These are phyloP conservation scores for Saccharomycopsis fermentans DNA, from an alignment of 805 yeast genomes.

Conservation along the genomic window DNA sequence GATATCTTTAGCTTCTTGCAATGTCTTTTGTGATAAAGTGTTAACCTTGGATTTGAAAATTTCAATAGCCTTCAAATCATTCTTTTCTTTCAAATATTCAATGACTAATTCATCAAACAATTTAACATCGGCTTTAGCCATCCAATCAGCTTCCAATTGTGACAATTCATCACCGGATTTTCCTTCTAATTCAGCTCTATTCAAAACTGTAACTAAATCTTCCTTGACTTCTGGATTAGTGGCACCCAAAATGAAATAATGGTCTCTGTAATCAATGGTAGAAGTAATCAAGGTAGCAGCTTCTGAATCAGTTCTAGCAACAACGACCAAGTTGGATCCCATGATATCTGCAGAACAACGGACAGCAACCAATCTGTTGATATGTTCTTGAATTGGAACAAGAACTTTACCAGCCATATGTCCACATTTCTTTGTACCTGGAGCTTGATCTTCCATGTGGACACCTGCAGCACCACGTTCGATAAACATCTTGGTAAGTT, in stretches of 20 bases:
- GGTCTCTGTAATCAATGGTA: constrained; percentile 90
- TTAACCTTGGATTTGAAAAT: constrained; percentile 59
- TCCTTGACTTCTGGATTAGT: constrained; percentile 71
- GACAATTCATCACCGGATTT: constrained; percentile 61
- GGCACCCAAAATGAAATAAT: constrained; percentile 81
- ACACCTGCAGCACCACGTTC: constrained; percentile 99
- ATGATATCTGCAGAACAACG: constrained; percentile 92
- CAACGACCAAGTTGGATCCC: constrained; percentile 75
- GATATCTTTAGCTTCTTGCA: constrained; percentile 67
- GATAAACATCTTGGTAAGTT: constrained; percentile 89
- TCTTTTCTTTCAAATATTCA: constrained; percentile 62
- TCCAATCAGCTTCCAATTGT: constrained; percentile 74
- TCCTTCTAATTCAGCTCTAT: constrained; percentile 72
- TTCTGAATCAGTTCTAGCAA: constrained; percentile 96
- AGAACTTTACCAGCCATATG: constrained; percentile 98
- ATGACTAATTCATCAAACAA: constrained; percentile 86
- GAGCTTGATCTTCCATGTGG: constrained; percentile 98
- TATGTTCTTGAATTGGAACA: constrained; percentile 96
- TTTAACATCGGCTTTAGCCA: constrained; percentile 69
- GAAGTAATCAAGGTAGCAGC: constrained; percentile 94
- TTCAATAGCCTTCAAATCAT: constrained; percentile 52
- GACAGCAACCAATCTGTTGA: constrained; percentile 86
- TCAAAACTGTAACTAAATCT: constrained; percentile 67
- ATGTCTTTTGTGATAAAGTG: constrained; percentile 67
- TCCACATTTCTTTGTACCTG: constrained; percentile 97